These are phyloP conservation scores for Podila minutissima DNA, from an alignment of 192 early-diverging fungal species.

Conservation along the genomic window DNA sequence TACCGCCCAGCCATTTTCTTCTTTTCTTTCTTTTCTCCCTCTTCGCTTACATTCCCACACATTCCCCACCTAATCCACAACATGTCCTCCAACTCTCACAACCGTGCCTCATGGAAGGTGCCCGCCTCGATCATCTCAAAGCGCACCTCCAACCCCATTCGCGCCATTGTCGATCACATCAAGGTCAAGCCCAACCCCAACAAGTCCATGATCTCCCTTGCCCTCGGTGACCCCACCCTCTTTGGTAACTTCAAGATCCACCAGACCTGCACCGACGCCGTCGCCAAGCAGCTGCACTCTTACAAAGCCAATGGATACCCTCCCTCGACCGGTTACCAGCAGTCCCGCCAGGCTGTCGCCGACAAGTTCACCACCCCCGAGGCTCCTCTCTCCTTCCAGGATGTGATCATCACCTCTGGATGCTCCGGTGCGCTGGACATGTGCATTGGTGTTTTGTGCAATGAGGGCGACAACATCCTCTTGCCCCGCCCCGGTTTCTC, in stretches of 20 bases:
- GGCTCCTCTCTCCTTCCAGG: constrained; percentile 75
- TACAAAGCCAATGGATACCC: constrained; percentile 88
- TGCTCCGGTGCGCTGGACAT: constrained; percentile 83
- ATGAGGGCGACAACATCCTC: constrained; percentile 86
- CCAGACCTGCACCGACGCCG: constrained; percentile 73
- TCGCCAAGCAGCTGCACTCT: constrained; percentile 71
- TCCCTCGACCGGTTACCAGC: constrained; percentile 72
- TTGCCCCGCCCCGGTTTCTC: constrained; percentile 89
- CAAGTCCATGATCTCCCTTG: constrained; percentile 72
- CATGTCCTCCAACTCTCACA: constrained; percentile 33
- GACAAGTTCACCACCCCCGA: constrained; percentile 70
- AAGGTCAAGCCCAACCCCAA: constrained; percentile 69
- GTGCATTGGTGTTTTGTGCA: constrained; percentile 75
- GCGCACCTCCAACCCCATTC: constrained; percentile 88
- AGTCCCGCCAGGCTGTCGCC: constrained; percentile 82
- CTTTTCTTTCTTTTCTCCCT: neutral
- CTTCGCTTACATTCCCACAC: neutral
- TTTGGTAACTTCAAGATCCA: constrained; percentile 93
- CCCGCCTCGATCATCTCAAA: constrained; percentile 72
- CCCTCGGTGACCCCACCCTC: constrained; percentile 85
- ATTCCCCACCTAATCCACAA: neutral
- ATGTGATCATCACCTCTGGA: constrained; percentile 85
- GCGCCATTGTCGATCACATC: constrained; percentile 84
- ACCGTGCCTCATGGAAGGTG: constrained; percentile 57
- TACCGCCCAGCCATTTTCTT: neutral